Base-by-base conservation (phyloP, 2,329 filamentous ascomycete species). In the Aaosphaeria arxii region DNA sequence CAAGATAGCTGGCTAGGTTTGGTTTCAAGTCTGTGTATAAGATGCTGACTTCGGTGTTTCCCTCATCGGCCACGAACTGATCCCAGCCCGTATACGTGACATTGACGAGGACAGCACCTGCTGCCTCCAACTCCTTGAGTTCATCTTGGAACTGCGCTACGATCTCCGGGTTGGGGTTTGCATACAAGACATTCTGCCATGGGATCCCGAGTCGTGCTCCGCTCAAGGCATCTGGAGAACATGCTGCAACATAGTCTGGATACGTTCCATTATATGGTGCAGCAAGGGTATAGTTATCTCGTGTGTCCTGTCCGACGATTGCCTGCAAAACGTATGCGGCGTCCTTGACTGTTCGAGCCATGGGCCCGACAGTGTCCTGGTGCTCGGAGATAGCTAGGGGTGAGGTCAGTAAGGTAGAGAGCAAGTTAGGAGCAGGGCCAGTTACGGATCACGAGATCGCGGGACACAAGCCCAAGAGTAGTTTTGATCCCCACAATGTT, bases 191-290 rank as follows among this genome's bases (percentile, higher is more conserved):
- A 1, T 80, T 72, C 54, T 86, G 85, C 13, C 79, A 74, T 0
- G 85, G 81, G 4, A 89, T 75, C 4, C 86, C 86, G 29, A 89
- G 82, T 2, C 84, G 77, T 45, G 80, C 80, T 6, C 81, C 82
- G 7, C 67, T 51, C 0, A 87, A 71, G 0, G 76, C 75, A 9
- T 74, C 74, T 17, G 74, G 65, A 17, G 80, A 74, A 59, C 84
- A 81, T 0, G 84, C 80, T 3, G 72, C 74, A 6, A 81, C 77
- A 55, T 88, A 88, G 62, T 88, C 74, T 0, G 84, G 84, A 1
- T 79, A 62, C 0, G 55, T 66, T 2, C 61, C 61, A 24, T 73
- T 71, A 50, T 51, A 57, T 72, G 85, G 86, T 30, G 83, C 85
- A 0, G 78, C 77, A 9, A 71, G 71, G 0, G 80, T 83, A 63